Evolutionary conservation across 805 yeast genomes (phyloP), one percentile per base, ranked within the genome.

Genomic region (Metschnikowia arizonensis): DNA sequence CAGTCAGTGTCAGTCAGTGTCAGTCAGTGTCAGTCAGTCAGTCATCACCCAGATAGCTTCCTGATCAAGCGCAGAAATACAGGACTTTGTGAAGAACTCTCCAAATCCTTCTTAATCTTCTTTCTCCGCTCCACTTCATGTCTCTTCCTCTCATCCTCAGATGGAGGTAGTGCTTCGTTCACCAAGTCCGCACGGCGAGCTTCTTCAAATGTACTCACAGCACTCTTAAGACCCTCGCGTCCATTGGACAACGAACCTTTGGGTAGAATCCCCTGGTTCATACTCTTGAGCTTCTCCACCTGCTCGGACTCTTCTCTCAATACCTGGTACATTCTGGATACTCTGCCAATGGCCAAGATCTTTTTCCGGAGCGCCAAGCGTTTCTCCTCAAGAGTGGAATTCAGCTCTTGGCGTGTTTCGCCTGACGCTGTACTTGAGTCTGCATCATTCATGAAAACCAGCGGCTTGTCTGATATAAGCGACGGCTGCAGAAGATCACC

Each of bases 281-380:
- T 72, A 14, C 75, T 73, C 66, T 88, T 88, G 57, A 91, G 73
- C 58, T 84, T 88, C 41, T 83, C 82, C 40, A 91, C 93, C 53
- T 81, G 81, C 63, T 88, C 97, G 38, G 90, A 77, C 59, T 91
- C 96, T 61, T 88, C 89, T 53, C 97, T 77, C 56, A 91, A 73
- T 6, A 90, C 84, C 50, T 82, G 84, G 66, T 85, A 90, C 95
- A 91, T 88, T 46, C 97, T 78, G 19, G 96, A 84, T 54, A 91
- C 88, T 54, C 96, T 79, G n/a, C 98, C 98, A 65, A 91, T 93
- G 11, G 98, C 98, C 57, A 91, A 67, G 42, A 93, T 86, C 73
- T 91, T 91, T 65, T 87, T 89, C 52, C 91, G 78, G 48, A 89
- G 69, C 1, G 88, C 83, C 53, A 77, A 57, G 40, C 66, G 55